Evolutionary conservation across 2,329 filamentous ascomycete genomes (phyloP).

Genomic region (Penicillium sclerotiorum): DNA sequence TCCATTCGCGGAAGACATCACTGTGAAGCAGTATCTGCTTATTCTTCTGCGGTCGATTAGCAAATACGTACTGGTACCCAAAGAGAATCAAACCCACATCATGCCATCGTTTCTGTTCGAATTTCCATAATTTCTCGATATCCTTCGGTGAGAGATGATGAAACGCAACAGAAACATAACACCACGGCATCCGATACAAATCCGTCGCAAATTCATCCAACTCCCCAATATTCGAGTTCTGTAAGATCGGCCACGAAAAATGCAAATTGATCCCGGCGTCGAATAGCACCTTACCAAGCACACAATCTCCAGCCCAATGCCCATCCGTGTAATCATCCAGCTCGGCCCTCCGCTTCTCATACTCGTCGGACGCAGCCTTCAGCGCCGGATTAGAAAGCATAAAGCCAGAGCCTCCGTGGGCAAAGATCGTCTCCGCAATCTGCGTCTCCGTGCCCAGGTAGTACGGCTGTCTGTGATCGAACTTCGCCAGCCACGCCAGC

Average conservation of each 20-base stretch:
- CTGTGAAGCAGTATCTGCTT: constrained; percentile 36
- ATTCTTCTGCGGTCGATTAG: constrained; percentile 24
- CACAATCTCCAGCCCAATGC: constrained; percentile 55
- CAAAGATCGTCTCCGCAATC: constrained; percentile 55
- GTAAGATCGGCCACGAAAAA: constrained; percentile 53
- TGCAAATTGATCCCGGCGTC: constrained; percentile 51
- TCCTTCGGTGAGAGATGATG: constrained; percentile 52
- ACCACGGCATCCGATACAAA: constrained; percentile 51
- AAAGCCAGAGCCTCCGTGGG: constrained; percentile 58
- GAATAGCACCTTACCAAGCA: constrained; percentile 51
- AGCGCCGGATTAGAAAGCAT: constrained; percentile 55
- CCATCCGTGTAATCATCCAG: constrained; percentile 50
- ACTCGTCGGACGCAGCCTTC: constrained; percentile 47
- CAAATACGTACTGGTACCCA: not conserved
- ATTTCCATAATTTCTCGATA: constrained; percentile 47
- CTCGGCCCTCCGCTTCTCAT: constrained; percentile 42
- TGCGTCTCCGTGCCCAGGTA: constrained; percentile 60
- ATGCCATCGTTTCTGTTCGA: constrained; percentile 58
- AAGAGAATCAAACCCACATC: constrained; percentile 53
- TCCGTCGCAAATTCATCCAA: constrained; percentile 46
- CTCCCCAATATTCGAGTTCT: constrained; percentile 47
- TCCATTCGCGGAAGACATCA: constrained; percentile 41
- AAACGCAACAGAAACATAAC: constrained; percentile 53
- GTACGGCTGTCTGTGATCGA: constrained; percentile 51
- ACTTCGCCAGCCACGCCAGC: constrained; percentile 55